Evolutionary conservation across 352 stramenopile species (phyloP).

Genomic region (Phytophthora capsici): DNA sequence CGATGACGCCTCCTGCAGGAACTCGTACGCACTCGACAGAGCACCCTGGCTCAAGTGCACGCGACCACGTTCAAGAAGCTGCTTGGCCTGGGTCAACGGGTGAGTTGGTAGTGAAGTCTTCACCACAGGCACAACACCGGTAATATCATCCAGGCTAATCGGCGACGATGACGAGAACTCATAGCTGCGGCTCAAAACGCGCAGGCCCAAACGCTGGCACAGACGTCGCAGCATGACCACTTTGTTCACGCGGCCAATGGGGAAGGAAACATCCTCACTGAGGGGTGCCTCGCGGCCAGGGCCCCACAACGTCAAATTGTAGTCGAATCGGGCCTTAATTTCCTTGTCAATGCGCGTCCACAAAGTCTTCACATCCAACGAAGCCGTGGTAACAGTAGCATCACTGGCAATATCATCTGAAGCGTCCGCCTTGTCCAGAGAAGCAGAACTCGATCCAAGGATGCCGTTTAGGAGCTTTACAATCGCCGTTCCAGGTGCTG

Average conservation of each 20-base stretch:
- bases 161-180: conserved; percentile 77
- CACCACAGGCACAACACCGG: conserved; percentile 93
- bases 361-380: conserved; percentile 51
- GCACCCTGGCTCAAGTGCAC: conserved; percentile 78
- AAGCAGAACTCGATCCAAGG: conserved; percentile 51
- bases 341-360: conserved; percentile 70
- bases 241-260: conserved; percentile 72
- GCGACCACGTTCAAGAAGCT: conserved; percentile 90
- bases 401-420: conserved; percentile 29
- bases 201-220: conserved; percentile 93
- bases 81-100: conserved; percentile 77
- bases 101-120: conserved; percentile 91
- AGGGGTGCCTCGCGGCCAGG: conserved; percentile 22
- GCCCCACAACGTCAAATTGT: conserved; percentile 78
- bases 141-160: conserved; percentile 92
- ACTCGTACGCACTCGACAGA: conserved; percentile 82
- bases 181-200: conserved; percentile 91
- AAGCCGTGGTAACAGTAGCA: conserved; percentile 18
- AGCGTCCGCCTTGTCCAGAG: conserved; percentile 10
- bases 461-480: conserved; percentile 89
- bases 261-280: conserved; percentile 13
- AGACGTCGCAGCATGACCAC: conserved; percentile 90
- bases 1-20: conserved; percentile 90
- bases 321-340: conserved; percentile 81
- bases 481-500: conserved; percentile 75